A percentile compares a stretch with the other conserved stretches of the same genome.
Evolutionary conservation across 768 basidiomycete species (phyloP).

Genomic region (Mycena amicta): DNA sequence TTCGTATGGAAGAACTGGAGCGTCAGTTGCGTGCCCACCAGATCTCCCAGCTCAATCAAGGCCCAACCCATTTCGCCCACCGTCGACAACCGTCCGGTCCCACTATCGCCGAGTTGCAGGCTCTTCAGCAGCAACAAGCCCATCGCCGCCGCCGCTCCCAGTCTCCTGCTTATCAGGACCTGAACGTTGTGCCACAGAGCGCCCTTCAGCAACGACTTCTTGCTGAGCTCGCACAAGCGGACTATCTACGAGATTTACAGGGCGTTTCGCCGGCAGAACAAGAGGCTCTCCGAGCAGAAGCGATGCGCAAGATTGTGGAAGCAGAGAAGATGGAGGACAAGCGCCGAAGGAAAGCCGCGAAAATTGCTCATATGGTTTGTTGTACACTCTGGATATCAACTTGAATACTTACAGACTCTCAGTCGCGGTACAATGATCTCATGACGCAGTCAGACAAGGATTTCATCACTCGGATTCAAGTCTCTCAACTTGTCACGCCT

Average conservation of each 20-base stretch:
- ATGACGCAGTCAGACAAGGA: conserved; percentile 99
- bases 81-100: conserved; percentile 48
- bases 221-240: conserved; percentile 75
- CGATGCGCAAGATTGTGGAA: conserved; percentile 88
- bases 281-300: conserved; percentile 73
- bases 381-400: neutral
- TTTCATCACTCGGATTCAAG: conserved; percentile 98
- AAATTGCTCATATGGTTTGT: conserved; percentile 86
- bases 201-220: conserved; percentile 76
- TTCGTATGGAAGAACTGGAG: conserved; percentile 66
- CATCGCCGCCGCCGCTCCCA: conserved; percentile 46
- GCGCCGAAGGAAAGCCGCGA: conserved; percentile 76
- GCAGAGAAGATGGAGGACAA: conserved; percentile 88
- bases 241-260: conserved; percentile 66
- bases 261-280: conserved; percentile 62
- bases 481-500: conserved; percentile 95
- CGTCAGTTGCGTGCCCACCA: conserved; percentile 60
- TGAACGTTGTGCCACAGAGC: conserved; percentile 60
- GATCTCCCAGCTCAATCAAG: conserved; percentile 49
- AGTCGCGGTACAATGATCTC: conserved; percentile 92
- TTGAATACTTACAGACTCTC: conserved; percentile 12
- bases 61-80: conserved; percentile 39
- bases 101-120: conserved; percentile 52
- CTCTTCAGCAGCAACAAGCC: too few relatives aligned
- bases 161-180: conserved; percentile 52